Evolutionary conservation across 2,329 filamentous ascomycete species (phyloP).

Genomic region (Aspergillus quadricinctus): DNA sequence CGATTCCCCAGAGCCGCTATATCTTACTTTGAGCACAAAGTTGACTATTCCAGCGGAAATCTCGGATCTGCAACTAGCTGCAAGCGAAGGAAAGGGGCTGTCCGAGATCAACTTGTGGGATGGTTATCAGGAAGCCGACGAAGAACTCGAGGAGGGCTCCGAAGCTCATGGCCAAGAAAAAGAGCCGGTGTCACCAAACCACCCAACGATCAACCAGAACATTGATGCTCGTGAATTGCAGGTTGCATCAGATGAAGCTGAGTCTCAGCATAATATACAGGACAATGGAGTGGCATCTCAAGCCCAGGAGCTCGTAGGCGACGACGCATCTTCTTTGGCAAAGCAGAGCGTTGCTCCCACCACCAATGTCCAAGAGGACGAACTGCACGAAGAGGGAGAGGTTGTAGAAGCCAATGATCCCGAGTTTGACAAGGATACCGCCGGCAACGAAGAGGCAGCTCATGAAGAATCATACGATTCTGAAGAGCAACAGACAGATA

Average conservation of each 20-base stretch:
- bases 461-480: conserved; percentile 21
- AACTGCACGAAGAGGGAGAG: conserved; percentile 9
- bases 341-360: neutral
- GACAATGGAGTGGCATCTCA: neutral
- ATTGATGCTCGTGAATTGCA: conserved; percentile 12
- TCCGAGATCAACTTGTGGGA: conserved; percentile 44
- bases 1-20: conserved; percentile 52
- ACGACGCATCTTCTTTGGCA: neutral
- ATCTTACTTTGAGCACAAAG: conserved; percentile 53
- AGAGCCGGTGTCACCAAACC: conserved; percentile 12
- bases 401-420: conserved; percentile 6
- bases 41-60: conserved; percentile 52
- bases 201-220: conserved; percentile 12
- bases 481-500: conserved; percentile 28
- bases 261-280: neutral
- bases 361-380: conserved; percentile 8
- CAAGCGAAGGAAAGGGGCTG: conserved; percentile 54
- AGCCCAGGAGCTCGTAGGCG: neutral
- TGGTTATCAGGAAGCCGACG: conserved; percentile 49
- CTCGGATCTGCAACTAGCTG: conserved; percentile 49
- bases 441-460: conserved; percentile 2
- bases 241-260: conserved; percentile 5
- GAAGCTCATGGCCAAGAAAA: conserved; percentile 11
- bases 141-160: conserved; percentile 11
- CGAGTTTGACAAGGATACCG: conserved; percentile 6